phyloP scores from a whole-genome alignment of 495 filamentous ascomycete species.

The Podospora anserina region DNA sequence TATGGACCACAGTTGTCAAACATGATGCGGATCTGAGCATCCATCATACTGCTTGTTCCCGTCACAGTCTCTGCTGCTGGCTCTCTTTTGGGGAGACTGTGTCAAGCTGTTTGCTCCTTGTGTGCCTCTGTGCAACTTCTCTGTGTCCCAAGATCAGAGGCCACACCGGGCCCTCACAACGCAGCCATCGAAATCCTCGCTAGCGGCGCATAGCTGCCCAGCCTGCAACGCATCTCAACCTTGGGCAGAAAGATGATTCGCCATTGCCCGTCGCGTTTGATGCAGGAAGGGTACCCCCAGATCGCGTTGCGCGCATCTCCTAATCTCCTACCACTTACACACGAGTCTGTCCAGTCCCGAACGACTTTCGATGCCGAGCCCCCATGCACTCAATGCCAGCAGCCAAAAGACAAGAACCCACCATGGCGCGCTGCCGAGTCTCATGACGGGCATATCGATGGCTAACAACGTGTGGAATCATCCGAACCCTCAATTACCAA shows the following conservation, averaged over 20 bases:
- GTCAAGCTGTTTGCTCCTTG: neutral
- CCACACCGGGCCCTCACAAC: too few relatives aligned
- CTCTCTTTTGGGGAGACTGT: neutral
- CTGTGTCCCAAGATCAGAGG: neutral
- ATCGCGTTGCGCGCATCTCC: slow-evolving; percentile 17
- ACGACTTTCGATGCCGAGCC: too few relatives aligned
- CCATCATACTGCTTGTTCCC: too few relatives aligned
- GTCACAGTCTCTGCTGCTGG: too few relatives aligned
- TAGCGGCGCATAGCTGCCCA: slow-evolving; percentile 38
- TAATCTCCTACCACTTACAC: too few relatives aligned
- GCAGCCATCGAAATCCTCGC: slow-evolving; percentile 2
- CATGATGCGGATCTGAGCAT: too few relatives aligned
- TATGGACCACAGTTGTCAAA: neutral
- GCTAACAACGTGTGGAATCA: too few relatives aligned
- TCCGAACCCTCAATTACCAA: too few relatives aligned
- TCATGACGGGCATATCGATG: neutral
- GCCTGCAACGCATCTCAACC: slow-evolving; percentile 26
- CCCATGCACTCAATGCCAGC: too few relatives aligned
- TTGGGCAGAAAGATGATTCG: slow-evolving; percentile 21
- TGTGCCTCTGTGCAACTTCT: neutral
- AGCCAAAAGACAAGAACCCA: neutral
- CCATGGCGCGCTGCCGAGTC: neutral
- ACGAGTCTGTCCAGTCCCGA: too few relatives aligned
- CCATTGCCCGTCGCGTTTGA: slow-evolving; percentile 15
- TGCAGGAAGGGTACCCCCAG: slow-evolving; percentile 15